These are phyloP conservation scores for Xerocomus spinulosus DNA, from an alignment of 768 basidiomycete genomes.

Conservation along the genomic window DNA sequence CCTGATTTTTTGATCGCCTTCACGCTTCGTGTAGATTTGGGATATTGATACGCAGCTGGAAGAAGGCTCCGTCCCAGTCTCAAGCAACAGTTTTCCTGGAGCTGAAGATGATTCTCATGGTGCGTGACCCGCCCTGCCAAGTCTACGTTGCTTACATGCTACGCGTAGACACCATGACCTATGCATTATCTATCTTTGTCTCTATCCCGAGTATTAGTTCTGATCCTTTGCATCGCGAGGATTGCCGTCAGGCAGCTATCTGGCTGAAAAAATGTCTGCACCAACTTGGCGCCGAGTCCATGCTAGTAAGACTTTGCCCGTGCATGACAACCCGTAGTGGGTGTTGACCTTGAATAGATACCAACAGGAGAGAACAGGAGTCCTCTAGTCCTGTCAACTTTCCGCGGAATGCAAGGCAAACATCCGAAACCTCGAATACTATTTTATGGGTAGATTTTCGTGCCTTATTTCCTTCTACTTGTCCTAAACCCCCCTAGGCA, in stretches of 20 bases:
- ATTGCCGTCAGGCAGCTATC: conserved; percentile 91
- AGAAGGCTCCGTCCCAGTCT: background rate
- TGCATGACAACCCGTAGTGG: background rate
- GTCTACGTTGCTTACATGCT: conserved; percentile 2
- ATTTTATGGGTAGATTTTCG: conserved; percentile 72
- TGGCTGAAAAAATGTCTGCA: conserved; percentile 86
- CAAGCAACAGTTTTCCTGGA: conserved; percentile 2
- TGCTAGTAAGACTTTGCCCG: conserved; percentile 49
- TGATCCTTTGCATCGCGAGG: conserved; percentile 61
- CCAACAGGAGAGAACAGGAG: conserved; percentile 73
- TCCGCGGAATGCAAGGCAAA: conserved; percentile 62
- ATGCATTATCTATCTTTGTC: conserved; percentile 80
- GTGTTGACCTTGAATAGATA: conserved; percentile 42
- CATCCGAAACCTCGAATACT: conserved; percentile 66
- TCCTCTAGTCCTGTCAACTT: conserved; percentile 87
- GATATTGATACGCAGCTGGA: conserved; percentile 35
- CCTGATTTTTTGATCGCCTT: background rate
- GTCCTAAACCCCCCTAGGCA: conserved; percentile 48
- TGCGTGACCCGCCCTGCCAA: background rate
- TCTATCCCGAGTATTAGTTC: conserved; percentile 84
- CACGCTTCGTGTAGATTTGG: conserved; percentile 44
- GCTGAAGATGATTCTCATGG: conserved; percentile 22
- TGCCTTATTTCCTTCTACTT: background rate
- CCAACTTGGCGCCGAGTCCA: conserved; percentile 82
- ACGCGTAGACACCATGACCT: conserved; percentile 60